Base-by-base conservation (phyloP, 495 filamentous ascomycete genomes). In the Penicillium steckii region DNA sequence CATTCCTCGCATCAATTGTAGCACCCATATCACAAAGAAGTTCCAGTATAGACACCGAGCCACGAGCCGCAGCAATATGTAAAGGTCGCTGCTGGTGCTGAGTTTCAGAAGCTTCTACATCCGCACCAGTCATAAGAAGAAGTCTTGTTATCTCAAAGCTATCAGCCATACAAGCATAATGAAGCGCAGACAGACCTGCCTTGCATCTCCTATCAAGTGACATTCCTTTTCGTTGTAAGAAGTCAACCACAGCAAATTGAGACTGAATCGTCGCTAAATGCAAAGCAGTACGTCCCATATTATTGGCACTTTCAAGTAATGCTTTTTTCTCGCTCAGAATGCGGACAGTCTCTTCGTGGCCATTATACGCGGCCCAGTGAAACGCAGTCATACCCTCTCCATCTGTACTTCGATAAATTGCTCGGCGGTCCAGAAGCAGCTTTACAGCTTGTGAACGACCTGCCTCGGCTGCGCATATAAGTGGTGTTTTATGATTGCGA, bases 341-440 rank as follows among this genome's bases (percentile, higher is more conserved):
- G 10, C 70, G 55, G 3, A 75, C 70, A 12, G 73, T 57, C 23
- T 76, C 65, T 17, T 66, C 59, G 46, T 78, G 75, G 0, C 74
- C 72, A 44, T 75, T 76, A 44, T 60, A 68, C 0, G 68, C 61
- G 35, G 73, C 76, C 73, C 71, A 75, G 35, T 78, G 75, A 12
- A 80, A 48, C 0, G 74, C 71, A 4, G 73, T 75, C 72, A 73
- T 77, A 1, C 65, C 67, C 15, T 57, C 64, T 41, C 78, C 71
- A 44, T 67, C 71, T 7, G 55, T 47, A 25, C 51, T 55, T 44
- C 63, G 57, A 6, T 49, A 33, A 9, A 63, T 70, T 1, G 75
- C 71, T 50, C 66, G 74, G 35, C 59, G 61, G 30, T 65, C 64
- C 6, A 78, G 37, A 9, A 80, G 62, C 23, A 72, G 52, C 19